Evolutionary conservation across 305 asterid genomes (phyloP).

Genomic region (Rubia peregrina): DNA sequence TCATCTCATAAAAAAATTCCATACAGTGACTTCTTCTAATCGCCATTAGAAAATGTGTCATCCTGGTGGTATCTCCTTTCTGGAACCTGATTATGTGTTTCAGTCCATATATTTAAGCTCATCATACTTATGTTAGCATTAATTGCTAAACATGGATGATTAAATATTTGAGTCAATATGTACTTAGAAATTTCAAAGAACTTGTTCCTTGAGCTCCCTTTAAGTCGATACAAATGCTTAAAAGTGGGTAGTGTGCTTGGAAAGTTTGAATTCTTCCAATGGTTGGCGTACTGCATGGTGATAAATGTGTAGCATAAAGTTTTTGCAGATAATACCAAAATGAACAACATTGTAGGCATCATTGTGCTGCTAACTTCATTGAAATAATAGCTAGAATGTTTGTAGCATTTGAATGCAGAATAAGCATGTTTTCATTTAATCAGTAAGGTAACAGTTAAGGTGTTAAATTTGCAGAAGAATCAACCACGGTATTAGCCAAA

Average conservation of each 20-base stretch:
- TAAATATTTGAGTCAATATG: background rate
- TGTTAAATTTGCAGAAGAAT: slow-evolving; percentile 62
- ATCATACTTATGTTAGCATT: background rate
- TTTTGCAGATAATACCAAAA: background rate
- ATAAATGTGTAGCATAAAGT: too few relatives aligned
- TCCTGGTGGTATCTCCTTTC: background rate
- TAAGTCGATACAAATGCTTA: slow-evolving; percentile 2
- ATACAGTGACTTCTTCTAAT: background rate
- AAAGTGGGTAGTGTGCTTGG: background rate
- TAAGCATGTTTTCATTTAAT: slow-evolving; percentile 2
- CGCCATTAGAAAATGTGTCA: background rate
- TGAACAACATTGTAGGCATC: background rate
- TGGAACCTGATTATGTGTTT: background rate
- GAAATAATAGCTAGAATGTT: background rate
- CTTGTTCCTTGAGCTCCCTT: background rate
- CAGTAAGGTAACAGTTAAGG: slow-evolving; percentile 2
- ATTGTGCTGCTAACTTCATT: background rate
- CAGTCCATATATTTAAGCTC: too few relatives aligned
- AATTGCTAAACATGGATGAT: too few relatives aligned
- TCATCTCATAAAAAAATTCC: too few relatives aligned
- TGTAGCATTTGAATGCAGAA: background rate
- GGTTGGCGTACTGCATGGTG: background rate
- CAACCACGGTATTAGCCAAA: slow-evolving; percentile 63
- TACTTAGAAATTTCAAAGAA: background rate
- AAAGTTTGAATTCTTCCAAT: background rate